phyloP scores from a whole-genome alignment of 2,329 filamentous ascomycete genomes.

The Coniella lustricola region DNA sequence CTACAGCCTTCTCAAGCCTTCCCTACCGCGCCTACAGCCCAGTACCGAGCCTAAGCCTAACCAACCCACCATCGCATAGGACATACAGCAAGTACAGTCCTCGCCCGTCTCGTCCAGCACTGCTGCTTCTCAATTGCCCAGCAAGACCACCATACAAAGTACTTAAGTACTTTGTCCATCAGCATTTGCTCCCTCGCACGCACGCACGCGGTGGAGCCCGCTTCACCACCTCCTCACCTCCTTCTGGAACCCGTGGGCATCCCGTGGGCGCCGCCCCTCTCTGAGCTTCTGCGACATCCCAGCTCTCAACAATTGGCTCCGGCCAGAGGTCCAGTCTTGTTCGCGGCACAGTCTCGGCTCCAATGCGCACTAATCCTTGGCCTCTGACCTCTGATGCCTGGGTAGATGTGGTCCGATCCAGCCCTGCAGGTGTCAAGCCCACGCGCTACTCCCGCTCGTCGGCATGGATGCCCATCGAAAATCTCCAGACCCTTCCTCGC shows the following conservation, averaged over 20 bases:
- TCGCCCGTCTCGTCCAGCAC: no score
- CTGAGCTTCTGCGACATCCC: background rate
- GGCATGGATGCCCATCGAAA: slow-evolving; percentile 16
- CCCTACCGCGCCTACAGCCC: no score
- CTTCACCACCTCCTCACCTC: background rate
- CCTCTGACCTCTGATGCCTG: slow-evolving; percentile 1
- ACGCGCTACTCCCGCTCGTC: slow-evolving; percentile 9
- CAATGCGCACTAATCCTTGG: slow-evolving; percentile 12
- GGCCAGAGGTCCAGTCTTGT: background rate
- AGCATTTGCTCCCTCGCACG: no score
- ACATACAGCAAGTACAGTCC: no score
- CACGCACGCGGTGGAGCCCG: no score
- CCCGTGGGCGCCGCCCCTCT: background rate
- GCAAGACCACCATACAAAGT: no score
- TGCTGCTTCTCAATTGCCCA: no score
- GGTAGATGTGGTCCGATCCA: slow-evolving; percentile 13
- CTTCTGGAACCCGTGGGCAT: slow-evolving; percentile 1
- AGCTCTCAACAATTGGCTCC: slow-evolving; percentile 1
- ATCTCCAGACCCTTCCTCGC: slow-evolving; percentile 14
- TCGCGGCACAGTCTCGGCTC: slow-evolving; percentile 6
- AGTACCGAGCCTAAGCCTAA: no score
- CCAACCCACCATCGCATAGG: no score
- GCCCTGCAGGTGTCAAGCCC: slow-evolving; percentile 1
- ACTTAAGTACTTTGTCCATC: no score
- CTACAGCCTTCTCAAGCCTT: no score